A percentile compares a stretch with the other conserved stretches of the same genome.
These are phyloP conservation scores for Scleroderma bovista DNA, from an alignment of 768 basidiomycete species.

Conservation along the genomic window DNA sequence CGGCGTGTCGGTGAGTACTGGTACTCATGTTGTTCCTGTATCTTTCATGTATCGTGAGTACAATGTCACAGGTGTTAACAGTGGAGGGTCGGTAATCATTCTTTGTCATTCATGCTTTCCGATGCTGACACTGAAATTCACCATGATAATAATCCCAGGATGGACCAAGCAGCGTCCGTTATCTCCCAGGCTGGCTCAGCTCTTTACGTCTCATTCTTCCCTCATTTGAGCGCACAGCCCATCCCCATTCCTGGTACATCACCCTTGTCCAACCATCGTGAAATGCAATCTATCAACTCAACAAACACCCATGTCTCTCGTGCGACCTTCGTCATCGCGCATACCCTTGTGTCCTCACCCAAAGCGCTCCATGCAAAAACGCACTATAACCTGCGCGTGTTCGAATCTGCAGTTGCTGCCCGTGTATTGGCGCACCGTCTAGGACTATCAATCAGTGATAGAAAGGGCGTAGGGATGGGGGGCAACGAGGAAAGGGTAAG, in stretches of 20 bases:
- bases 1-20: constrained; percentile 58
- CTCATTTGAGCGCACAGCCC: constrained; percentile 58
- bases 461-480: not conserved
- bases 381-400: not conserved
- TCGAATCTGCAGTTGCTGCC: not conserved
- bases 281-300: constrained; percentile 15
- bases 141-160: constrained; percentile 35
- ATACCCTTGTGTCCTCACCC: not conserved
- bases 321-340: not conserved
- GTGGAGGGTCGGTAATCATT: constrained; percentile 57
- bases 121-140: constrained; percentile 1
- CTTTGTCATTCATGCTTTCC: not conserved
- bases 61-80: constrained; percentile 51
- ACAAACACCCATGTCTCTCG: constrained; percentile 57
- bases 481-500: not conserved
- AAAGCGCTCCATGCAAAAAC: not conserved
- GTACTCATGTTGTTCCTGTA: not conserved
- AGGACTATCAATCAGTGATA: not conserved
- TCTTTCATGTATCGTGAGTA: not conserved
- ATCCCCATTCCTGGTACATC: constrained; percentile 50
- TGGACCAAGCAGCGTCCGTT: constrained; percentile 90
- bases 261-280: constrained; percentile 19
- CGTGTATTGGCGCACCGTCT: not conserved
- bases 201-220: constrained; percentile 79
- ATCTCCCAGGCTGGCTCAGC: constrained; percentile 67